phyloP scores from a whole-genome alignment of 345 rosid species.

The Camelina sativa region DNA sequence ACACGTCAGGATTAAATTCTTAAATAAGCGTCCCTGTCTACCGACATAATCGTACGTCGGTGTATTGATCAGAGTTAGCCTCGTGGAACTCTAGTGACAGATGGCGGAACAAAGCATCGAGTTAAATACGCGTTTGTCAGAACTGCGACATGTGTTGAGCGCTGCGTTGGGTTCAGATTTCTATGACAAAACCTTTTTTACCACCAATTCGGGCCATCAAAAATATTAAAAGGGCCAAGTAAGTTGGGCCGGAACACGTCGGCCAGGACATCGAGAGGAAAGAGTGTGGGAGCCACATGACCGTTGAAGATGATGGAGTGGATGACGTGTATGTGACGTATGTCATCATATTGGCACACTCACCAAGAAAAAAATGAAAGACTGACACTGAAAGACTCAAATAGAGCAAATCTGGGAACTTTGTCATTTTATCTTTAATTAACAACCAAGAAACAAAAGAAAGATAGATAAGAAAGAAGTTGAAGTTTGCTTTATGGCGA shows the following conservation, averaged over 20 bases:
- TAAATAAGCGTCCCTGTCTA: not conserved
- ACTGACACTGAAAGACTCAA: slow-evolving; percentile 31
- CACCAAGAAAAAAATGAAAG: not conserved
- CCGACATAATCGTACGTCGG: slow-evolving; percentile 23
- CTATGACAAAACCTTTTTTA: not conserved
- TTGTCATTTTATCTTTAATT: not conserved
- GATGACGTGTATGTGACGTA: slow-evolving; percentile 30
- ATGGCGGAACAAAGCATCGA: slow-evolving; percentile 12
- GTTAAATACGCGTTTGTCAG: not conserved
- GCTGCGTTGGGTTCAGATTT: not conserved
- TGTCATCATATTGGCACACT: slow-evolving; percentile 27
- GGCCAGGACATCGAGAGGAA: not conserved
- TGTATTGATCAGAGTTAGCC: slow-evolving; percentile 3
- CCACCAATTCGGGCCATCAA: slow-evolving; percentile 3
- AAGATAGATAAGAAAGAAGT: no score
- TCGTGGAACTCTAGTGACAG: slow-evolving; percentile 8
- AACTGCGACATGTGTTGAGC: slow-evolving; percentile 5
- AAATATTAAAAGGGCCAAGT: not conserved
- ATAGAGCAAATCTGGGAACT: not conserved
- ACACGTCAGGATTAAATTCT: not conserved
- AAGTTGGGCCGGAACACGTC: not conserved
- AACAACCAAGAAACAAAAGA: not conserved
- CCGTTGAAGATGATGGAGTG: slow-evolving; percentile 1
- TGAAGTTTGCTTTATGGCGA: no score
- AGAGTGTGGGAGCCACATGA: not conserved